Base-by-base conservation (phyloP, 129 eudicot genomes). In the Heracleum sosnowskyi region DNA sequence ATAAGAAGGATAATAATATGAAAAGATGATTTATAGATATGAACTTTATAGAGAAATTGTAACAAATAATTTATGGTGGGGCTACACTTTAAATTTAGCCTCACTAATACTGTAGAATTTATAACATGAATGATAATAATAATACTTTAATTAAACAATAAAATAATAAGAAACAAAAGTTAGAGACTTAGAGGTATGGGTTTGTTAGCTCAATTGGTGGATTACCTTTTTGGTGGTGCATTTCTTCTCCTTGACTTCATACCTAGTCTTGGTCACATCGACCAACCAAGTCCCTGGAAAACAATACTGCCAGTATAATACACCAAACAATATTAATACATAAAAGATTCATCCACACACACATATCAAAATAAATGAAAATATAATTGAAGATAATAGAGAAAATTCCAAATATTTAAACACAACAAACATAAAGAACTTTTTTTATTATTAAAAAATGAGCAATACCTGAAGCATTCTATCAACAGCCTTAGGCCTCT, bases 171-270 rank as follows among this genome's bases (percentile, higher is more conserved):
- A 16, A 17, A 36, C 17, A 4, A 60, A 26, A n/a, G n/a, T n/a
- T 11, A 26, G 33, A n/a, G n/a, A n/a, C n/a, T 26, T 18, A 36
- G 44, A 69, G 29, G 44, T 36, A 36, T 36, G 28, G 28, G 44
- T 36, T 34, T 64, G 70, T 31, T 73, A 15, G 53, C 7, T 73
- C 11, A 37, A 40, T 42, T 18, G 31, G 68, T 60, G 68, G 76
- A 4, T 79, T 60, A 84, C 86, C 86, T 84, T 84, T 76, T 80
- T 79, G 29, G 79, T 73, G 76, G 55, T 55, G 63, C 83, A 60
- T 62, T 84, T 84, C 77, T 81, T 84, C 74, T 84, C 86, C 82
- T 75, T 79, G 39, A 84, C 86, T 84, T 84, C 84, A 69, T 84
- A 84, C 18, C 86, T 78, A 11, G 83, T 81, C 81, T 82, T 76